Base-by-base conservation (phyloP, 2,329 filamentous ascomycete genomes). In the Metarhizium sp. region DNA sequence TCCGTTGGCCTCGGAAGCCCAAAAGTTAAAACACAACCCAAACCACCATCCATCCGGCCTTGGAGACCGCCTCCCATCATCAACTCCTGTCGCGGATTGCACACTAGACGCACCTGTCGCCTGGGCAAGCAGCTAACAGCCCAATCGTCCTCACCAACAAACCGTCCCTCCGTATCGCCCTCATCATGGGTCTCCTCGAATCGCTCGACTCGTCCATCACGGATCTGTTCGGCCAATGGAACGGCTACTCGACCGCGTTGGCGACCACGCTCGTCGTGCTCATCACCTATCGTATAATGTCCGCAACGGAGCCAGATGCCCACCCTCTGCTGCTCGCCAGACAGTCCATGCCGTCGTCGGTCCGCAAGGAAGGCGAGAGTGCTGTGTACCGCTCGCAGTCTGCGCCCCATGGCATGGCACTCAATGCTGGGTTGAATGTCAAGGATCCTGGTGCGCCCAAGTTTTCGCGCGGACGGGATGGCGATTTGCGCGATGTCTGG, bases 401-500 rank as follows among this genome's bases (percentile, higher is more conserved):
- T 58, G 85, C 87, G 6, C 92, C 92, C 20, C 87, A 95, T 72
- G 90, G 91, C 63, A 91, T 90, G 75, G 85, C 88, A 8, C 79
- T 95, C 47, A 86, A 86, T 62, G 74, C 79, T 42, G 90, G 91
- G 4, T 76, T 95, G 50, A 90, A 89, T 61, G 88, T 97, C 55
- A 92, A 90, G 73, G 87, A 91, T 54, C 74, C 86, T 0, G 87
- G 86, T 47, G 83, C 87, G 49, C 87, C 89, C 50, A 90, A 90
- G 72, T 96, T 92, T 88, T 80, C 87, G 10, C 77, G 80, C 55
- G 92, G 92, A 51, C 85, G 88, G 55, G 86, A 95, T 69, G 94
- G 94, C 48, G 92, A 99, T 64, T 75, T 99, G 60, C 82, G 92
- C 54, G 92, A 99, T 71, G 78, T 99, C 55, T 99, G 94, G 94